Base-by-base conservation (phyloP, 805 yeast genomes). In the Martiniozyma abietophila region DNA sequence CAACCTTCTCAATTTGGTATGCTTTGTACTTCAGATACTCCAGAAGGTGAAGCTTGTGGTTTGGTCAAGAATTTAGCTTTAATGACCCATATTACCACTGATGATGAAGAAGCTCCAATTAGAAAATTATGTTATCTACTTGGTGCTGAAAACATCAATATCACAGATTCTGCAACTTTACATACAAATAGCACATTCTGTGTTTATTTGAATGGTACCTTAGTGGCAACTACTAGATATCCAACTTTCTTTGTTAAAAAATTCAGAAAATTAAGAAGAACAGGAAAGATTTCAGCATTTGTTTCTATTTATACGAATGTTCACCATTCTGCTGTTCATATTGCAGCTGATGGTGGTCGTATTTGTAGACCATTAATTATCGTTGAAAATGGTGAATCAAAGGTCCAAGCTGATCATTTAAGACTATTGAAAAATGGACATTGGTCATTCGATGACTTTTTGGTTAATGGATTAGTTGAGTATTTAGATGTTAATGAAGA, bases 21-120 rank as follows among this genome's bases (percentile, higher is more conserved):
- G 97, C 68, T 92, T 40, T 92, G 98, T 67, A 85, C 97, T 6
- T 83, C 97, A 0, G 98, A 92, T 71, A 92, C 98, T 0, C 98
- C 98, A 1, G 98, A 92, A 71, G 98, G 98, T 69, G 98, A 92
- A 61, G 98, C 98, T 1, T 92, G 98, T 75, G 98, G 98, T 53
- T 71, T 92, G 58, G 98, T 92, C 24, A 92, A 92, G 62, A 92
- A 92, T 54, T 66, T 92, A 56, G 98, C 98, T 2, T 68, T 92
- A 30, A 92, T 92, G 98, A 92, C 98, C 8, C 98, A 92, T 59
- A 92, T 92, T 51, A 92, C 98, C 4, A 89, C 98, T 1, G 98
- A 92, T 59, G 96, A 85, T 49, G 98, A 92, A 57, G 96, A 89
- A 50, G 82, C 69, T 8, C 97, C 98, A 12, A 75, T 92, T 25